phyloP scores from a whole-genome alignment of 495 filamentous ascomycete species.

The Glutinoglossum americanum region DNA sequence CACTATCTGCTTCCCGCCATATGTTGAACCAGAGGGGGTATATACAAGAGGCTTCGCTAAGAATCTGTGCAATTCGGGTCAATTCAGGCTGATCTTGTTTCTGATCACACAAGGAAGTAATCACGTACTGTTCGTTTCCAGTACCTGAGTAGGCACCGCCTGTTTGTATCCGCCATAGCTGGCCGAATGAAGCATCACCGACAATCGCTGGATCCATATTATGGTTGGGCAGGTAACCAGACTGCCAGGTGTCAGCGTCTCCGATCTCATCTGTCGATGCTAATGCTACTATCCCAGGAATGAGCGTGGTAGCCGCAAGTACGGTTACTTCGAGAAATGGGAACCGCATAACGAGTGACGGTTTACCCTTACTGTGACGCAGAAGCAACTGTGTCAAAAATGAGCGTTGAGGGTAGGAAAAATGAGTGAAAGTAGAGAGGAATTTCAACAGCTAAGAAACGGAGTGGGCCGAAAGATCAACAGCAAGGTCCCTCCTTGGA shows the following conservation, averaged over 20 bases:
- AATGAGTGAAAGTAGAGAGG: neutral
- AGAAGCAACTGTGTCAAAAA: neutral
- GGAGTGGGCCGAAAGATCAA: neutral
- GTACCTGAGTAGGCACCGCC: neutral
- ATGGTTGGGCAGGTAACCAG: constrained; percentile 23
- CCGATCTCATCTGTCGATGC: constrained; percentile 17
- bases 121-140: neutral
- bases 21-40: constrained; percentile 10
- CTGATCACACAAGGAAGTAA: constrained; percentile 9
- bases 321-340: neutral
- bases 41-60: constrained; percentile 23
- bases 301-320: neutral
- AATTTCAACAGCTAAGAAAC: neutral
- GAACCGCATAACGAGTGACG: constrained; percentile 1
- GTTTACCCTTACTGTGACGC: neutral
- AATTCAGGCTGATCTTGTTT: constrained; percentile 4
- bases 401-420: neutral
- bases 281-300: neutral
- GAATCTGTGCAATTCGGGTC: constrained; percentile 7
- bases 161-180: constrained; percentile 14
- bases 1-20: constrained; percentile 17
- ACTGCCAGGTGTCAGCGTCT: constrained; percentile 21
- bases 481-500: neutral
- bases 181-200: constrained; percentile 15
- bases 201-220: constrained; percentile 25